Conservation (phyloP, 257 asterid species). For the Salvia miltiorrhiza region DNA sequence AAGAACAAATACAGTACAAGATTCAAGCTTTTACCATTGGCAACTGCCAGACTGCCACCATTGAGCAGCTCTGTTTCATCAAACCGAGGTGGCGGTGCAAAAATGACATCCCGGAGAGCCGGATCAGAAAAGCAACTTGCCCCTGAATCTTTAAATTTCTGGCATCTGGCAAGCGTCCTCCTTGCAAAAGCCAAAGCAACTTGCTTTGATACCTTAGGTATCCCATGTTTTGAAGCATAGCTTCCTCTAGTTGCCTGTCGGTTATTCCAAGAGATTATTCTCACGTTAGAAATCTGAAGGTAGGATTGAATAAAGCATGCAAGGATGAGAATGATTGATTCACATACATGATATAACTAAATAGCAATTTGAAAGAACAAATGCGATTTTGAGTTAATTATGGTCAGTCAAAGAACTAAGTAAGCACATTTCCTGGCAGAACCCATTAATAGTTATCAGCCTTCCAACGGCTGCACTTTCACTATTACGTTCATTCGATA, state of each 20-base stretch:
- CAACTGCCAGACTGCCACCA: slow-evolving; percentile 33
- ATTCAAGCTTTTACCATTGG: slow-evolving; percentile 37
- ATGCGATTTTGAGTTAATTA: background rate
- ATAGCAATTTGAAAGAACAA: background rate
- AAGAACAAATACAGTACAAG: background rate
- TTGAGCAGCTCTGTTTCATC: slow-evolving; percentile 48
- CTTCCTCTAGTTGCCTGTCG: slow-evolving; percentile 89
- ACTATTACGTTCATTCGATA: background rate
- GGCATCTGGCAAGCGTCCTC: slow-evolving; percentile 77
- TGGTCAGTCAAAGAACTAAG: background rate
- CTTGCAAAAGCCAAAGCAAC: slow-evolving; percentile 73
- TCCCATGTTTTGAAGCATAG: slow-evolving; percentile 76
- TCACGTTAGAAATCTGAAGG: slow-evolving; percentile 15
- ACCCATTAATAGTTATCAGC: no score
- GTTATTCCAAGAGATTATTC: slow-evolving; percentile 19
- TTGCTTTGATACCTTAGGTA: slow-evolving; percentile 80
- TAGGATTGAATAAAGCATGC: slow-evolving; percentile 4
- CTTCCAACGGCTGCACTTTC: background rate
- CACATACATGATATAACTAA: background rate
- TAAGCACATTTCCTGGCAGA: background rate
- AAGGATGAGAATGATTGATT: background rate
- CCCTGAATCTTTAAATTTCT: slow-evolving; percentile 69
- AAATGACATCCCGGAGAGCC: slow-evolving; percentile 58
- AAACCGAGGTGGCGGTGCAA: slow-evolving; percentile 65
- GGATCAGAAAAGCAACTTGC: slow-evolving; percentile 82